Conservation (phyloP, 768 basidiomycete species). For the Pleurotus platypus region DNA sequence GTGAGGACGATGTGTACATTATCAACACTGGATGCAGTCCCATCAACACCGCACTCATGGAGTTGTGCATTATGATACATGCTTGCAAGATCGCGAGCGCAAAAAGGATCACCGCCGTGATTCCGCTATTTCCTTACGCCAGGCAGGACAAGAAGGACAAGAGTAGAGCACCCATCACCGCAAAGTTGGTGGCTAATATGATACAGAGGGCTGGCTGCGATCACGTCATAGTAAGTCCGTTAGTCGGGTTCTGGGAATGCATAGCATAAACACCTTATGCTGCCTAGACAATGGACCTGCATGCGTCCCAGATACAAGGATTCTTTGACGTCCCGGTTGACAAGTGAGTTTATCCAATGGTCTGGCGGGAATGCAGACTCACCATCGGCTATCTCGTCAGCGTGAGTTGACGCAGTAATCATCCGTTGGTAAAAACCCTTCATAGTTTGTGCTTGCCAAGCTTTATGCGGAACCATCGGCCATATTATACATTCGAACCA, state of each 20-base stretch:
- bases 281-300: constrained; percentile 92
- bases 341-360: constrained; percentile 66
- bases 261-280: constrained; percentile 7
- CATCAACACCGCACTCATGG: constrained; percentile 95
- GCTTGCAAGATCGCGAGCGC: constrained; percentile 99
- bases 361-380: too few relatives aligned
- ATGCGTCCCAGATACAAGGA: constrained; percentile 98
- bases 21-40: constrained; percentile 88
- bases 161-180: constrained; percentile 95
- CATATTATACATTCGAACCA: constrained; percentile 89
- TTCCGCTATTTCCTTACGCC: constrained; percentile 95
- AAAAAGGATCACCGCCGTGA: constrained; percentile 95
- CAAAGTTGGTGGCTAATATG: constrained; percentile 98
- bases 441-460: constrained; percentile 31
- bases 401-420: constrained; percentile 38
- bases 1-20: constrained; percentile 98
- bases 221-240: constrained; percentile 84
- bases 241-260: constrained; percentile 2
- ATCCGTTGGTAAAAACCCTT: not conserved
- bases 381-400: constrained; percentile 21
- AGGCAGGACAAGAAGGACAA: constrained; percentile 99
- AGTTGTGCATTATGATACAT: constrained; percentile 98
- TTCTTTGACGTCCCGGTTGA: constrained; percentile 99
- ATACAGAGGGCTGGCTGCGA: constrained; percentile 89
- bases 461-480: constrained; percentile 95